Conservation (phyloP, 1,284 basidiomycete genomes). For the Cystobasidium slooffiae region DNA sequence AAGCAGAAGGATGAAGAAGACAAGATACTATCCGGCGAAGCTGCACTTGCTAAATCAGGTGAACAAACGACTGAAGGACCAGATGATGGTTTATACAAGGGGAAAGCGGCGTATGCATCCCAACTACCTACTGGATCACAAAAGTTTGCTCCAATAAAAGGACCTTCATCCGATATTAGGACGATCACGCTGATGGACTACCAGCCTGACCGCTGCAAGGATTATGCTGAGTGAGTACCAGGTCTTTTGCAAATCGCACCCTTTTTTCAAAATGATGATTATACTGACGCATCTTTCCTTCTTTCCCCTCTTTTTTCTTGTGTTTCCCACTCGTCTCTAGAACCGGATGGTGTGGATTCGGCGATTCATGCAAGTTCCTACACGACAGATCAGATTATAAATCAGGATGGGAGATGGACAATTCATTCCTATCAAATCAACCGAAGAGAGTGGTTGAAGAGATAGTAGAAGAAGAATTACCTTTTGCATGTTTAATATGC, state of each 20-base stretch:
- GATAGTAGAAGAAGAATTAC: conserved; percentile 80
- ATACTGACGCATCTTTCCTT: conserved; percentile 21
- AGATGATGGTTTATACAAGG: conserved; percentile 82
- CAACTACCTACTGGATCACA: conserved; percentile 60
- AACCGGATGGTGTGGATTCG: conserved; percentile 98
- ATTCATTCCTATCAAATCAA: conserved; percentile 55
- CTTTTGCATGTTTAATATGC: conserved; percentile 96
- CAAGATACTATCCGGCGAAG: conserved; percentile 34
- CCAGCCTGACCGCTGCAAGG: conserved; percentile 98
- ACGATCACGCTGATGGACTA: conserved; percentile 96
- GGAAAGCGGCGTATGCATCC: conserved; percentile 77
- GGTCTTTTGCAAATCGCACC: not conserved
- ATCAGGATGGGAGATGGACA: conserved; percentile 95
- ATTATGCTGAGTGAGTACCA: conserved; percentile 75
- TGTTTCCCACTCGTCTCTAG: conserved; percentile 59
- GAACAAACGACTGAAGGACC: conserved; percentile 7
- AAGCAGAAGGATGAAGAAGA: conserved; percentile 31
- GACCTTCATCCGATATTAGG: conserved; percentile 74
- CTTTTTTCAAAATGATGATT: not conserved
- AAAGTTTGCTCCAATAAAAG: conserved; percentile 51
- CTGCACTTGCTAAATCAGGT: conserved; percentile 37
- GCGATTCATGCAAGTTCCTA: conserved; percentile 85
- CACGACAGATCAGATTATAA: conserved; percentile 70
- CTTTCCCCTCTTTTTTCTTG: conserved; percentile 21
- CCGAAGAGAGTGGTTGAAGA: conserved; percentile 46